Conservation (phyloP, 2,329 filamentous ascomycete genomes). For the Calycina marina region DNA sequence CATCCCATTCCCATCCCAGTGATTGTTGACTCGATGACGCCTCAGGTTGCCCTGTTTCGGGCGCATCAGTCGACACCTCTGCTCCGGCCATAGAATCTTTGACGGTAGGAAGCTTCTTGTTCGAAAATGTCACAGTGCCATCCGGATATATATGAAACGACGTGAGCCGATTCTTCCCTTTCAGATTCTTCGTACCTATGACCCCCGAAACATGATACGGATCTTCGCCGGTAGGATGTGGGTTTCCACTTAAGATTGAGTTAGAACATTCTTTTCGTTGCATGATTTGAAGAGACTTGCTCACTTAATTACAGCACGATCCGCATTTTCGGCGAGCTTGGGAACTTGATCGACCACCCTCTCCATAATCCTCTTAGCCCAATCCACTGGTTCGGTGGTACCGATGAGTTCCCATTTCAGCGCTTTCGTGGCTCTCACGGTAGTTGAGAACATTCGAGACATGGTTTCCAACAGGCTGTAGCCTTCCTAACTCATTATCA, state of each 20-base stretch:
- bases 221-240: neutral
- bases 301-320: neutral
- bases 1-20: no score
- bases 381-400: neutral
- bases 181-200: neutral
- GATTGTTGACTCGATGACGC: no score
- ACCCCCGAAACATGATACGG: neutral
- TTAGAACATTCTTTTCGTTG: neutral
- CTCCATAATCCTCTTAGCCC: neutral
- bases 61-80: no score
- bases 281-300: neutral
- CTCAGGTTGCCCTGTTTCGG: no score
- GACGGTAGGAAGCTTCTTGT: no score
- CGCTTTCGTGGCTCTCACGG: neutral
- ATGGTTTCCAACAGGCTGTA: no score
- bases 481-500: no score
- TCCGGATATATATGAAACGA: neutral
- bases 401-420: neutral
- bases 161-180: neutral
- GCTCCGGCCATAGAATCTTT: no score
- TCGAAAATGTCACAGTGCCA: neutral
- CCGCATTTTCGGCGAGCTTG: neutral
- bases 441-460: neutral
- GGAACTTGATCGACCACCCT: neutral
- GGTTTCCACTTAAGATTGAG: neutral